Evolutionary conservation across 768 basidiomycete species (phyloP).

Genomic region (Pisolithus microcarpus): DNA sequence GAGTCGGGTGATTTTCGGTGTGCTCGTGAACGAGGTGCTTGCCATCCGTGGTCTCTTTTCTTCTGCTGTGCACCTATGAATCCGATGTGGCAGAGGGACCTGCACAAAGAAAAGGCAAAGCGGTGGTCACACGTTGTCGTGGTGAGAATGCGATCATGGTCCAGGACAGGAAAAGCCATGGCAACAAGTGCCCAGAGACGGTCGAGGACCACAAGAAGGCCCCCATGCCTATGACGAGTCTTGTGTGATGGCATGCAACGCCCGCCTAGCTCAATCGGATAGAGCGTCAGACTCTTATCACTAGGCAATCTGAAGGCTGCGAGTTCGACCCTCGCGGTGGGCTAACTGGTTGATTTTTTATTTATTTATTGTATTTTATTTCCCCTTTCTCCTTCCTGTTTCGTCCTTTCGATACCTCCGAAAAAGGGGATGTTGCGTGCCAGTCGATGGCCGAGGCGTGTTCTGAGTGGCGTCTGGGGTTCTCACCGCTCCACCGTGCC

Average conservation of each 20-base stretch:
- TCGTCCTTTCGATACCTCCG: background rate
- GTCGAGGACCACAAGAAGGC: no score
- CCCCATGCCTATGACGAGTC: no score
- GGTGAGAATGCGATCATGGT: no score
- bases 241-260: constrained; percentile 6
- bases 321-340: constrained; percentile 7
- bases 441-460: background rate
- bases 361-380: background rate
- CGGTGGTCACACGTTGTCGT: no score
- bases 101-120: no score
- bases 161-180: no score
- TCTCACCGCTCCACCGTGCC: background rate
- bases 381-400: background rate
- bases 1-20: no score
- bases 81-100: no score
- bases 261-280: constrained; percentile 62
- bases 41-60: no score
- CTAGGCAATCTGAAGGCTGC: constrained; percentile 13
- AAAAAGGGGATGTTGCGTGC: background rate
- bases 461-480: background rate
- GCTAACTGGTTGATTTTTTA: background rate
- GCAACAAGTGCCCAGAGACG: no score
- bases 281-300: constrained; percentile 56
- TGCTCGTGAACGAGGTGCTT: no score
- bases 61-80: no score